Conservation (phyloP, 2,329 filamentous ascomycete species). For the Fusarium caatingaense region DNA sequence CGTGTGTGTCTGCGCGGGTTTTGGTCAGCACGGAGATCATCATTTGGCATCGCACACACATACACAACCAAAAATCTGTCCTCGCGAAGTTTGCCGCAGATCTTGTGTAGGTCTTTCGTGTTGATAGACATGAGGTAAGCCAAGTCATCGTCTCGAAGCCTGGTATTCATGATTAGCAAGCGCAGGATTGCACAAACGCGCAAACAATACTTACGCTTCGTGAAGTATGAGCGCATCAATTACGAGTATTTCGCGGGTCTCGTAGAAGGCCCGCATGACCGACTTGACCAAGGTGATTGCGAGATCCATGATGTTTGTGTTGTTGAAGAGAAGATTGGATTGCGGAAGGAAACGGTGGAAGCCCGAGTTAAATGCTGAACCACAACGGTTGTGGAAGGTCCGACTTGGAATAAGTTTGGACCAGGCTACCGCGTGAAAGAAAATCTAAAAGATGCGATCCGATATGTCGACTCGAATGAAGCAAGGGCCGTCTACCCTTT, state of each 20-base stretch:
- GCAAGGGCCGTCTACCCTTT: constrained; percentile 32
- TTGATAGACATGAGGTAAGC: constrained; percentile 89
- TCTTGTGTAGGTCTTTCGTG: constrained; percentile 89
- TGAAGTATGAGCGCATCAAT: constrained; percentile 89
- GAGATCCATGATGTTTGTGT: constrained; percentile 58
- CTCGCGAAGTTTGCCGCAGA: constrained; percentile 85
- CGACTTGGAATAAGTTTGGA: not conserved
- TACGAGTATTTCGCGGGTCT: constrained; percentile 84
- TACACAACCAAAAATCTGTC: constrained; percentile 88
- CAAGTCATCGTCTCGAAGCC: constrained; percentile 89
- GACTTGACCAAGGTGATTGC: constrained; percentile 85
- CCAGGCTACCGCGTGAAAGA: not conserved
- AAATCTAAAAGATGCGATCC: not conserved
- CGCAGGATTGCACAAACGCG: constrained; percentile 5
- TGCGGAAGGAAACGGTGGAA: not conserved
- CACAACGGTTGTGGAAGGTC: not conserved
- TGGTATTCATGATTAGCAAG: constrained; percentile 70
- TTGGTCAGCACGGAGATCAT: constrained; percentile 57
- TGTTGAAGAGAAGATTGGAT: not conserved
- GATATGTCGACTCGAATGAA: constrained; percentile 24
- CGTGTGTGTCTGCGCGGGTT: constrained; percentile 65
- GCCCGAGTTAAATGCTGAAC: not conserved
- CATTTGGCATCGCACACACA: constrained; percentile 44
- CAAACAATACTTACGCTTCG: constrained; percentile 72
- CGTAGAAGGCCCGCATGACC: constrained; percentile 86